Evolutionary conservation across 2,329 filamentous ascomycete genomes (phyloP).

Genomic region (Teratosphaeria gauchensis): DNA sequence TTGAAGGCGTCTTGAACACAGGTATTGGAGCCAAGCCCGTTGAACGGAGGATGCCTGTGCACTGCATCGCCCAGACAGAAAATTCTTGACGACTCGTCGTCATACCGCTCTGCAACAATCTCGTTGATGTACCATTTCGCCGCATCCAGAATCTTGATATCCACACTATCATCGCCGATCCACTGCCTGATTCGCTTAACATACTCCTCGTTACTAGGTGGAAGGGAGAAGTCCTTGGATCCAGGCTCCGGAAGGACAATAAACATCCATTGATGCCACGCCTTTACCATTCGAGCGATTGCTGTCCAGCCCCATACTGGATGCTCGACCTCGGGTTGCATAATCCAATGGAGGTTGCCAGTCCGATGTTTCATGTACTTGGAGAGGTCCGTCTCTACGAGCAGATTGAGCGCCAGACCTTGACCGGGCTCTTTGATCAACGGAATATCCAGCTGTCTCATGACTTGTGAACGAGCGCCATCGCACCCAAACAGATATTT

Average conservation of each 20-base stretch:
- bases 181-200: conserved; percentile 37
- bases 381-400: conserved; percentile 42
- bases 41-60: conserved; percentile 49
- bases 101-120: conserved; percentile 47
- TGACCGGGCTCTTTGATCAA: conserved; percentile 34
- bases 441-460: conserved; percentile 39
- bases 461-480: conserved; percentile 39
- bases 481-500: conserved; percentile 53
- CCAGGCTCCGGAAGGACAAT: conserved; percentile 37
- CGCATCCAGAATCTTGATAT: conserved; percentile 43
- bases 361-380: conserved; percentile 40
- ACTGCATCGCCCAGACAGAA: conserved; percentile 50
- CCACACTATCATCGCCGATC: conserved; percentile 46
- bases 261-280: conserved; percentile 51
- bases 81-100: conserved; percentile 33
- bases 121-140: conserved; percentile 55
- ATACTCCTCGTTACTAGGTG: conserved; percentile 41
- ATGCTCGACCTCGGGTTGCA: conserved; percentile 42
- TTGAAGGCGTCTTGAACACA: conserved; percentile 34
- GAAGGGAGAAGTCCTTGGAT: conserved; percentile 26
- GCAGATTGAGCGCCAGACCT: conserved; percentile 42
- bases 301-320: conserved; percentile 43
- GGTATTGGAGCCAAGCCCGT: conserved; percentile 50
- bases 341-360: conserved; percentile 53
- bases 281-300: conserved; percentile 51